phyloP scores from a whole-genome alignment of 805 yeast genomes.

The Candida lessepsii region DNA sequence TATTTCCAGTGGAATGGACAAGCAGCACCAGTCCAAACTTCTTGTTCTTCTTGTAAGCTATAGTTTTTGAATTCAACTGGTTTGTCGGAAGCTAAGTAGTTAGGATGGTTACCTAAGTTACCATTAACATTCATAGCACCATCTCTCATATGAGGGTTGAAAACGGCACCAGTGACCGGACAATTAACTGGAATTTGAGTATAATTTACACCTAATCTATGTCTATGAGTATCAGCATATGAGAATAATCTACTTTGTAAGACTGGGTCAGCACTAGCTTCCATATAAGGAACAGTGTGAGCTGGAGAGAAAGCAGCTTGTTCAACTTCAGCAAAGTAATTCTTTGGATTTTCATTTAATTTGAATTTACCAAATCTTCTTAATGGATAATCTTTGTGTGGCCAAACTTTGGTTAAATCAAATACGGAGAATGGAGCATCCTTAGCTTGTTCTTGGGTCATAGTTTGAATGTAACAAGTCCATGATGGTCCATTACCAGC shows the following conservation, averaged over 20 bases:
- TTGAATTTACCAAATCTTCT: conserved; percentile 80
- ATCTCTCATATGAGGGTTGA: conserved; percentile 74
- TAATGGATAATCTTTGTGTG: conserved; percentile 81
- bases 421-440: conserved; percentile 76
- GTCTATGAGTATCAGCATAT: conserved; percentile 74
- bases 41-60: conserved; percentile 64
- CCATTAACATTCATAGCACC: conserved; percentile 65
- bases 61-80: conserved; percentile 47
- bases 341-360: conserved; percentile 78
- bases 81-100: conserved; percentile 61
- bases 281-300: conserved; percentile 72
- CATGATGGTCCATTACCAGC: conserved; percentile 78
- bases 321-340: conserved; percentile 74
- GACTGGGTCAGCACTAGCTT: conserved; percentile 76
- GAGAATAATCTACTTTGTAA: conserved; percentile 75
- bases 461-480: conserved; percentile 82
- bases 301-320: conserved; percentile 69
- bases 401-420: conserved; percentile 92
- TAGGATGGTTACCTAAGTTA: conserved; percentile 76
- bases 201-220: conserved; percentile 74
- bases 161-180: conserved; percentile 52
- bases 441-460: conserved; percentile 81
- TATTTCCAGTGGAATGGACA: conserved; percentile 84
- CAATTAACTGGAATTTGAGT: conserved; percentile 88
- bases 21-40: conserved; percentile 80